Base-by-base conservation (phyloP, 768 basidiomycete species). In the Phlegmacium glaucopus region DNA sequence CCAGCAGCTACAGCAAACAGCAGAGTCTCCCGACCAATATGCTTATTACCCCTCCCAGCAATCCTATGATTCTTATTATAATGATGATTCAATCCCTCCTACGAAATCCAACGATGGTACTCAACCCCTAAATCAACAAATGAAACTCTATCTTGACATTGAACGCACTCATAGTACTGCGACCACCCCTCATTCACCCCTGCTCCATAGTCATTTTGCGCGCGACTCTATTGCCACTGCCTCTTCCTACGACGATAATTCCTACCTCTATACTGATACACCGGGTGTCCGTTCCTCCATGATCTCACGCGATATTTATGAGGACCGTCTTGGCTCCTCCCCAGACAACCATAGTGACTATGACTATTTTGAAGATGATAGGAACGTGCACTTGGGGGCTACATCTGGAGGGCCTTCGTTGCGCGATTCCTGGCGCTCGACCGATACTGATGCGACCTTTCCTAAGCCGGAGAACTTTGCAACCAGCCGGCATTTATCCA, bases 141-240 rank as follows among this genome's bases (percentile, higher is more conserved):
- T 48, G 30, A 54, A 48, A 13, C 46, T 54, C 39, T 49, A 34
- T 17, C 45, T 51, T 30, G 45, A 52, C 40, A 32, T 41, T 27
- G 35, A 35, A 11, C 25, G 32, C 39, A 28, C 35, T 50, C 42
- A 44, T 45, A 51, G 22, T 51, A 16, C 34, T 17, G 26, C 45
- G 53, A 27, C 53, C 6, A n/a, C 58, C 32, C 69, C 60, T 15
- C 47, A 57, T 9, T 78, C 75, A 1, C 77, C 76, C 1, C 62
- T 78, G 41, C 60, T 78, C n/a, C 77, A 78, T 51, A 69, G 74
- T 47, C 70, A 62, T 39, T 78, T 78, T 55, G 61, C 69, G 11
- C 66, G 72, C 15, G 62, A 69, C 50, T 75, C 75, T 3, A 61
- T 56, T 12, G 70, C 72, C 10, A 75, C 77, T 3, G 60, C 66